These are phyloP conservation scores for Colletotrichum melonis DNA, from an alignment of 2,329 filamentous ascomycete species.

Conservation along the genomic window DNA sequence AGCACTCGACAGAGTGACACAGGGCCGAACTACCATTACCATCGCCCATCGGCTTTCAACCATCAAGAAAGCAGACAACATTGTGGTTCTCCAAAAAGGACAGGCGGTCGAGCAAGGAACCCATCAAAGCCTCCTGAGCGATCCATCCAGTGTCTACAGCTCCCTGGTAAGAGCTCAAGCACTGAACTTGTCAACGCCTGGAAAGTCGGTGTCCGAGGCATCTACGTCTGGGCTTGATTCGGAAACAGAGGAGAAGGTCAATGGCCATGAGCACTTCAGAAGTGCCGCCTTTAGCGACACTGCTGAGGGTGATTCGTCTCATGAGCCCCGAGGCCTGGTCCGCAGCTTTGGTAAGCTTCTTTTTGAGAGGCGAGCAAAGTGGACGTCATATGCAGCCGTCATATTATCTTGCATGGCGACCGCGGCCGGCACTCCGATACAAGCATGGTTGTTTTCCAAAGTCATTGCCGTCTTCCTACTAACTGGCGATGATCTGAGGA, in stretches of 20 bases:
- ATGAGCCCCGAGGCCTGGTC: conserved; percentile 21
- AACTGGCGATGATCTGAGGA: conserved; percentile 29
- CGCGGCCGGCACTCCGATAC: conserved; percentile 42
- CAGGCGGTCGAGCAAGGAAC: conserved; percentile 55
- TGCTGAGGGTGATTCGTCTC: neutral
- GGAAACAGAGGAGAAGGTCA: conserved; percentile 1
- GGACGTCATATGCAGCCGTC: conserved; percentile 40
- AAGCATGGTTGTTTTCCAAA: conserved; percentile 45
- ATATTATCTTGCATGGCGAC: conserved; percentile 41
- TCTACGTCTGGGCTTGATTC: conserved; percentile 5
- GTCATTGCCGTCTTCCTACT: conserved; percentile 41
- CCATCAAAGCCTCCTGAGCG: conserved; percentile 36
- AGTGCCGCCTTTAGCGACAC: neutral
- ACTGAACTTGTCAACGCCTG: conserved; percentile 10
- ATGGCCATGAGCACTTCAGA: neutral
- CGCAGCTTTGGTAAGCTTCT: conserved; percentile 38
- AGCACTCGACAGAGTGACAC: conserved; percentile 37
- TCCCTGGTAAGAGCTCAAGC: conserved; percentile 41
- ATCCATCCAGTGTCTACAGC: conserved; percentile 38
- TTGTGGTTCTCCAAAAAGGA: conserved; percentile 55
- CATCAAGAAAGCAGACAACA: conserved; percentile 46
- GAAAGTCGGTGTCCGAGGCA: neutral
- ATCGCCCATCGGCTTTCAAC: conserved; percentile 42
- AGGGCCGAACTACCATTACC: conserved; percentile 38
- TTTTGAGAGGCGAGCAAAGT: conserved; percentile 37